Conservation (phyloP, 2,329 filamentous ascomycete species). For the Penicillium crustosum region DNA sequence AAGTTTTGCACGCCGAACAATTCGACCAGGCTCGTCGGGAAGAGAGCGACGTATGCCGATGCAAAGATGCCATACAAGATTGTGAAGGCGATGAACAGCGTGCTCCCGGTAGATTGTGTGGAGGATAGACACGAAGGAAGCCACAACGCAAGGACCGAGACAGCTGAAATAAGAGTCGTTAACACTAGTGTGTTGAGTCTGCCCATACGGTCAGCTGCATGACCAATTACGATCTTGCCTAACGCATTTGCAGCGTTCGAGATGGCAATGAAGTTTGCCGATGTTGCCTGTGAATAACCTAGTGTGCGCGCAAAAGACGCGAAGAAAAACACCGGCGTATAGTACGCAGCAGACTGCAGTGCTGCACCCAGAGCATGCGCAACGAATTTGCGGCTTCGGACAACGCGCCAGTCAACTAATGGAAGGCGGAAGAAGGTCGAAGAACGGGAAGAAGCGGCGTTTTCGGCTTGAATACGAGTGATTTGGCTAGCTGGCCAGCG, state of each 20-base stretch:
- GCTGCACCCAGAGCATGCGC: constrained; percentile 38
- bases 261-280: constrained; percentile 42
- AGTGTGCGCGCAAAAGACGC: constrained; percentile 41
- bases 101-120: constrained; percentile 13
- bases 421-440: constrained; percentile 27
- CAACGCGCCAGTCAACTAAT: constrained; percentile 37
- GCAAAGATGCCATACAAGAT: constrained; percentile 41
- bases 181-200: constrained; percentile 42
- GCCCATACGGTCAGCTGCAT: constrained; percentile 40
- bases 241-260: constrained; percentile 44
- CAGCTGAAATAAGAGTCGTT: constrained; percentile 28
- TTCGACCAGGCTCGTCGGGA: constrained; percentile 42
- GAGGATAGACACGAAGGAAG: constrained; percentile 22
- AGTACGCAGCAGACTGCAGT: constrained; percentile 42
- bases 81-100: constrained; percentile 33
- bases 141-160: constrained; percentile 31
- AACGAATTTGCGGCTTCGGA: constrained; percentile 35
- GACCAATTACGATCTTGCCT: constrained; percentile 41
- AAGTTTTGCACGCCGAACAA: constrained; percentile 43
- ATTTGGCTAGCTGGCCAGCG: constrained; percentile 29
- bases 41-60: constrained; percentile 41
- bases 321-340: constrained; percentile 42
- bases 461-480: constrained; percentile 18
- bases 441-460: constrained; percentile 15
- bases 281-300: constrained; percentile 38